Base-by-base conservation (phyloP, 2,329 filamentous ascomycete species). In the Tolypocladium ovalisporum region DNA sequence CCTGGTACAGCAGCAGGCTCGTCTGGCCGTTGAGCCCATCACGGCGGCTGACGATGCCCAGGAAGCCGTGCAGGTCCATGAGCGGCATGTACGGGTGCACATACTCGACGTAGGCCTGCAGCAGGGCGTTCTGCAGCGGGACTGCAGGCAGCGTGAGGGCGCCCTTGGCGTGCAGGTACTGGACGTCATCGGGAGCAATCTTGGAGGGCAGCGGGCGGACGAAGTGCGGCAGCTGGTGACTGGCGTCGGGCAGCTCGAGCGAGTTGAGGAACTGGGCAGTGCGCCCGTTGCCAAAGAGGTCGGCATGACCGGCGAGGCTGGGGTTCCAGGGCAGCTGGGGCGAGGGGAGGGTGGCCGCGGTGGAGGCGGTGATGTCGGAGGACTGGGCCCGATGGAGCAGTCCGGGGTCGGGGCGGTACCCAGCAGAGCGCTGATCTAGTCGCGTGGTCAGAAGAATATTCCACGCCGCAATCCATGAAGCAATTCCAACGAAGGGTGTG, bases 1-100 rank as follows among this genome's bases (percentile, higher is more conserved):
- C 89, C 68, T 97, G 93, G 71, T 96, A 97, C 2, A 97, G 76
- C 58, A 97, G 82, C 64, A 97, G 76, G 73, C 92, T 96, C 66
- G 91, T 80, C 67, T 85, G 86, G 12, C 87, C 86, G 63, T 83
- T 79, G 52, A 81, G 78, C 17, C 88, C 89, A 68, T 94, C 87
- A 13, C 80, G 77, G 58, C 79, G 77, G 64, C 85, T 83, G 62
- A 91, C 79, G 51, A 81, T 78, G 54, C 75, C 68, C 58, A 87
- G 67, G 63, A 86, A 80, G 68, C 83, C 73, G 69, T 84, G 71
- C 66, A 86, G 66, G 75, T 89, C 90, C 61, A 97, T 75, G 36
- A 96, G 77, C 29, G 93, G 93, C 90, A 97, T 96, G 70, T 90
- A 97, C 1, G 92, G 90, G 70, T 97, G 88, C 9, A 97, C 90